A percentile compares a stretch with the other conserved stretches of the same genome.
Evolutionary conservation across 2,329 filamentous ascomycete species (phyloP).

Genomic region (Ophioceras dolichostomum): DNA sequence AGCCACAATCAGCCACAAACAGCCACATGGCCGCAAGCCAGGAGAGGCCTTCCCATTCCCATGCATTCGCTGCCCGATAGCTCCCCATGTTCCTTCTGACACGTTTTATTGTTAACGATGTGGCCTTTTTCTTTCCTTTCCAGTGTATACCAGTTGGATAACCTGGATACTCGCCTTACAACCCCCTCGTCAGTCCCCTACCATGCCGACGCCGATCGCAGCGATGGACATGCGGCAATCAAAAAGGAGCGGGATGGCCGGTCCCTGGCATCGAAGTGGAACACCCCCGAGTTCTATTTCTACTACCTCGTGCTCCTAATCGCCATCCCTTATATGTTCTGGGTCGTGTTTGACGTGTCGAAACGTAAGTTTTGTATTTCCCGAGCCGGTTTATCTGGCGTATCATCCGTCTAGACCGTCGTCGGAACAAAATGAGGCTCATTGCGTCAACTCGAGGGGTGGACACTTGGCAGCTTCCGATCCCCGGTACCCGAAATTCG

Average conservation of each 20-base stretch:
- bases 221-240: slow-evolving; percentile 21
- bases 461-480: slow-evolving; percentile 51
- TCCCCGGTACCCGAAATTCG: slow-evolving; percentile 66
- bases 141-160: slow-evolving; percentile 34
- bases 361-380: slow-evolving; percentile 45
- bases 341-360: slow-evolving; percentile 76
- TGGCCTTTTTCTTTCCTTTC: slow-evolving; percentile 32
- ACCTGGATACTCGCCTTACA: slow-evolving; percentile 37
- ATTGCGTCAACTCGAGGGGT: no score
- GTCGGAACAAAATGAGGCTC: no score
- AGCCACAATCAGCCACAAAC: no score
- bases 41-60: not conserved
- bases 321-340: slow-evolving; percentile 78
- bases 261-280: slow-evolving; percentile 63
- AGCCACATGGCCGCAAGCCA: no score
- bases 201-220: slow-evolving; percentile 41
- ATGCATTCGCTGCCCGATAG: not conserved
- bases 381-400: no score
- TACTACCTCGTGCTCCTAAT: slow-evolving; percentile 61
- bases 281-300: slow-evolving; percentile 70
- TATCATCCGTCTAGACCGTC: no score
- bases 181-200: slow-evolving; percentile 58
- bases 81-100: not conserved
- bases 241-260: slow-evolving; percentile 24
- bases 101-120: slow-evolving; percentile 5